Base-by-base conservation (phyloP, 2,329 filamentous ascomycete genomes). In the Blastomyces percursus region DNA sequence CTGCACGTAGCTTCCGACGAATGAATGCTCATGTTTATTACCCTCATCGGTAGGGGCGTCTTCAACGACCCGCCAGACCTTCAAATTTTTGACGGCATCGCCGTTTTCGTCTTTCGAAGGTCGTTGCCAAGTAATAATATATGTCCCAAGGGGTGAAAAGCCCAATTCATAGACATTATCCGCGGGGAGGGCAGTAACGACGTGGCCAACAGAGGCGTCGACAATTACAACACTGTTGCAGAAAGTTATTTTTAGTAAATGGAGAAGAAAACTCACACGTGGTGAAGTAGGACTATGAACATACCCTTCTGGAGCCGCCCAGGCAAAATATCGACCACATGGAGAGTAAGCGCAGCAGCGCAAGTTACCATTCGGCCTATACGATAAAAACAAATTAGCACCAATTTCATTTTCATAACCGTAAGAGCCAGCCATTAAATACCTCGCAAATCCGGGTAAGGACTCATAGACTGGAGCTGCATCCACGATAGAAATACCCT, bases 341-440 rank as follows among this genome's bases (percentile, higher is more conserved):
- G 91, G 89, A 66, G 94, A 97, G 81, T 99, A 99, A 72, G 86
- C 86, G 82, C 89, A 95, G 81, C 91, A 97, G 76, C 94, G 89
- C 73, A 96, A 84, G 79, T 93, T 96, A 74, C 92, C 93, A 82
- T 96, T 90, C 65, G 93, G 92, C 79, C 88, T 91, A 71, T 75
- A 64, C 59, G 7, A 44, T 64, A 58, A 19, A 44, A 32, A 2
- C 11, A 8, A 40, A 48, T 60, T 24, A 60, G 59, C 30, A 54
- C 11, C 52, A 48, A 59, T 48, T 58, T 51, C 65, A 65, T 32
- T 58, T 32, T 16, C 60, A 61, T 66, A 54, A 66, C 65, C 67
- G 52, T 66, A 42, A 68, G 60, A 27, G n/a, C 27, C 30, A 27
- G 57, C 54, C 42, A 66, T 19, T 54, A 46, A 71, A 56, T 76